Conservation (phyloP, 2,329 filamentous ascomycete species). For the Colletotrichum coccodes region DNA sequence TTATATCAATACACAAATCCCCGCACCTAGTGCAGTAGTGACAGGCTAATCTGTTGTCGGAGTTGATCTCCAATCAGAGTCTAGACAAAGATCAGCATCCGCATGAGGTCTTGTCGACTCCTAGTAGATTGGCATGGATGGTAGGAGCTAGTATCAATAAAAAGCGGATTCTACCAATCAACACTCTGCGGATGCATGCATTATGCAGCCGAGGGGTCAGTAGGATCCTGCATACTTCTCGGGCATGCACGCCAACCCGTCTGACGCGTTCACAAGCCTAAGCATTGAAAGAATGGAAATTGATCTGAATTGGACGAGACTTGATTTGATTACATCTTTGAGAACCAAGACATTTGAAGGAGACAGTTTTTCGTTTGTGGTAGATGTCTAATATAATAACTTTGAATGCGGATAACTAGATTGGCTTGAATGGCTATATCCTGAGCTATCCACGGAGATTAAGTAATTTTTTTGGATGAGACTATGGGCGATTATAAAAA, state of each 20-base stretch:
- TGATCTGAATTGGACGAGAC: no score
- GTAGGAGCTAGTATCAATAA: background rate
- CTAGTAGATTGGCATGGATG: background rate
- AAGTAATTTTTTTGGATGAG: no score
- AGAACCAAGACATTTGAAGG: no score
- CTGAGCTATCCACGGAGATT: no score
- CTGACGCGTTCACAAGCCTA: no score
- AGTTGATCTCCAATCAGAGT: constrained; percentile 3
- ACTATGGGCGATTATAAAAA: no score
- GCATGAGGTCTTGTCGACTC: background rate
- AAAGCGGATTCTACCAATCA: background rate
- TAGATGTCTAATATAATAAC: no score
- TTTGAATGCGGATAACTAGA: no score
- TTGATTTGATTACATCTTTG: no score
- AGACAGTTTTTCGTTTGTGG: no score
- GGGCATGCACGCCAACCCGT: background rate
- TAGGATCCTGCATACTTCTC: background rate
- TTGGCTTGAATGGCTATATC: no score
- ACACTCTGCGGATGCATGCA: background rate
- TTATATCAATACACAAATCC: background rate
- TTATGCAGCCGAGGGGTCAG: background rate
- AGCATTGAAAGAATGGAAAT: no score
- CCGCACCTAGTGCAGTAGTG: background rate
- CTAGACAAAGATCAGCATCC: background rate
- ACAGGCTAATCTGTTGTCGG: background rate